Evolutionary conservation across 2,329 filamentous ascomycete genomes (phyloP), one percentile per base, ranked within the genome.

Genomic region (Ophiostoma novo-ulmi): DNA sequence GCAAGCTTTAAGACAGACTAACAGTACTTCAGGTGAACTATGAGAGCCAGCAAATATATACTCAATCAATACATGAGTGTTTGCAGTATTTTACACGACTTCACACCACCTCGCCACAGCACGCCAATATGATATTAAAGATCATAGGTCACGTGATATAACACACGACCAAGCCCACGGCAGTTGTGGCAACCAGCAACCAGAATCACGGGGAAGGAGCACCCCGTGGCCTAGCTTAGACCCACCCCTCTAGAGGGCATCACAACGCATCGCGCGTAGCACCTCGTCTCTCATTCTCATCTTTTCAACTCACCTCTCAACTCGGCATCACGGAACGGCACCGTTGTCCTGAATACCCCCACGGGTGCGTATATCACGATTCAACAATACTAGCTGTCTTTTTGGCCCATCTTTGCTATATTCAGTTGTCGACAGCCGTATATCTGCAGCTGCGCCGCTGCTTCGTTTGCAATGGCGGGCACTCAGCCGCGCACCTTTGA

Each of bases 401-500:
- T 36, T 36, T 63, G 26, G 26, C 44, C 14, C 14, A 35, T 58
- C 13, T 26, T 26, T 48, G 44, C 17, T 20, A 17, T n/a, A 3
- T 31, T 31, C 31, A 31, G 31, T 31, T 31, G 31, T 31, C 31
- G 31, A 31, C 31, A 31, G 31, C 31, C 3, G 31, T 31, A 31
- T 31, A 31, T 31, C 44, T 17, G 44, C 44, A 48, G 38, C 38
- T 39, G 26, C 31, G 2, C 31, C 38, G 44, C 6, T 48, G 44
- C 44, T 13, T 58, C 52, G 17, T n/a, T 55, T 41, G 70, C 20
- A 22, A 71, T 71, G 70, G 70, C 70, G 68, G 68, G 39, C 44
- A 48, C 44, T 26, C 67, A 69, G 2, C 31, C 44, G 36, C 68
- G 61, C 68, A 52, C 83, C 38, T 75, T 85, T 35, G 81, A 84